Evolutionary conservation across 2,329 filamentous ascomycete genomes (phyloP).

Genomic region (Sordariomycetes sp.): DNA sequence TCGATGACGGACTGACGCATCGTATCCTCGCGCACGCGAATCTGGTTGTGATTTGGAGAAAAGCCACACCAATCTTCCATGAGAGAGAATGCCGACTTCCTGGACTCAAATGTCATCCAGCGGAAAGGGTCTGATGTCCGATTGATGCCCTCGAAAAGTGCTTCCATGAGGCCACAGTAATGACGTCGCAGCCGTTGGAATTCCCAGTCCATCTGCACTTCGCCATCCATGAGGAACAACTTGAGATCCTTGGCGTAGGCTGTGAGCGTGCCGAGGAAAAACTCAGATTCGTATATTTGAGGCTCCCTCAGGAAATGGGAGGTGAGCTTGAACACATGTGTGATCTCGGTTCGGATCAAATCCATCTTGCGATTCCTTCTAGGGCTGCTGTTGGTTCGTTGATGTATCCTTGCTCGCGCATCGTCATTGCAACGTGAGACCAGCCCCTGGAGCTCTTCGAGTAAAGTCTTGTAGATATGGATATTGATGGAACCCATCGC

Average conservation of each 20-base stretch:
- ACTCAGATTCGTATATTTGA: conserved; percentile 77
- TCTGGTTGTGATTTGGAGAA: conserved; percentile 79
- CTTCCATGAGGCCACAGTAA: conserved; percentile 90
- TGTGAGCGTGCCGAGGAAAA: conserved; percentile 81
- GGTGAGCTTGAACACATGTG: conserved; percentile 90
- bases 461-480: conserved; percentile 81
- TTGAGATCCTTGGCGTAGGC: conserved; percentile 88
- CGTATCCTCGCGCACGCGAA: conserved; percentile 72
- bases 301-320: conserved; percentile 77
- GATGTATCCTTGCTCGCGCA: conserved; percentile 77
- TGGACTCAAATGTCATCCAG: conserved; percentile 96
- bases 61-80: conserved; percentile 99
- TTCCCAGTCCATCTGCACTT: conserved; percentile 90
- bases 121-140: conserved; percentile 73
- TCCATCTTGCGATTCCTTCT: conserved; percentile 78
- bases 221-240: conserved; percentile 87
- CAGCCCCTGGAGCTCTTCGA: conserved; percentile 83
- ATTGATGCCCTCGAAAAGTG: conserved; percentile 86
- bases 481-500: conserved; percentile 93
- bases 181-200: conserved; percentile 87
- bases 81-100: conserved; percentile 88
- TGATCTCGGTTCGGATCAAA: conserved; percentile 83
- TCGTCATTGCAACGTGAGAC: conserved; percentile 83
- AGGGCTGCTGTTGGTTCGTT: conserved; percentile 74
- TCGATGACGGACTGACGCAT: conserved; percentile 82